Conservation (phyloP, 441 rosid genomes). For the Pelargonium citronellum region DNA sequence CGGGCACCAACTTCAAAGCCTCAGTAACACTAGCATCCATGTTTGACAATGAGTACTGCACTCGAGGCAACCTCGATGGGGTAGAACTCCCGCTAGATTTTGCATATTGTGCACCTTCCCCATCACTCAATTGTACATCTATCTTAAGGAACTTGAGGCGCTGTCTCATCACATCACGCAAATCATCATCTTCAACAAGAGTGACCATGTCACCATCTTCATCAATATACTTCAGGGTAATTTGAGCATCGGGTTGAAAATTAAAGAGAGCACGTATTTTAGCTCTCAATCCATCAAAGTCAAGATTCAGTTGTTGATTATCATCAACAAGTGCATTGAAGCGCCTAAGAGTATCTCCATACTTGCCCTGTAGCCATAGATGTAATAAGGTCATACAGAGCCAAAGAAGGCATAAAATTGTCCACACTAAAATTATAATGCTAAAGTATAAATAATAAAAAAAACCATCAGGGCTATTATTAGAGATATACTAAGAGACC, state of each 20-base stretch:
- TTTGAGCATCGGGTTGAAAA: slow-evolving; percentile 45
- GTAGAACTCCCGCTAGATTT: slow-evolving; percentile 50
- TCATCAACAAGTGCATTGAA: slow-evolving; percentile 52
- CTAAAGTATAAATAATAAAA: background rate
- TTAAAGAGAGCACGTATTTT: slow-evolving; percentile 54
- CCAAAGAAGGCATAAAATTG: background rate
- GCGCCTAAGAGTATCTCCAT: slow-evolving; percentile 69
- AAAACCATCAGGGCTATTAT: background rate
- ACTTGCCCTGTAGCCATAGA: slow-evolving; percentile 45
- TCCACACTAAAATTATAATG: background rate
- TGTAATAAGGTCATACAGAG: background rate
- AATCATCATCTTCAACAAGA: slow-evolving; percentile 67
- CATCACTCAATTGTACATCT: slow-evolving; percentile 37
- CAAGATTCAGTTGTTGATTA: slow-evolving; percentile 58
- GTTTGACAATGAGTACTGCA: slow-evolving; percentile 32
- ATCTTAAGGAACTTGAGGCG: slow-evolving; percentile 62
- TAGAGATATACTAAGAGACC: background rate
- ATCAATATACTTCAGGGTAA: slow-evolving; percentile 61
- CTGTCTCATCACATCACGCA: slow-evolving; percentile 61
- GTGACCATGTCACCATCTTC: slow-evolving; percentile 88
- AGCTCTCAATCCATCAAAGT: slow-evolving; percentile 46
- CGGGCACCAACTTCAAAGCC: slow-evolving; percentile 35
- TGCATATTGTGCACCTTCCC: slow-evolving; percentile 26
- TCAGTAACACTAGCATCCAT: slow-evolving; percentile 25
- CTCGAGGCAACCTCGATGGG: slow-evolving; percentile 41